Evolutionary conservation across 345 rosid genomes (phyloP).

Genomic region (Pugionium dolabratum): DNA sequence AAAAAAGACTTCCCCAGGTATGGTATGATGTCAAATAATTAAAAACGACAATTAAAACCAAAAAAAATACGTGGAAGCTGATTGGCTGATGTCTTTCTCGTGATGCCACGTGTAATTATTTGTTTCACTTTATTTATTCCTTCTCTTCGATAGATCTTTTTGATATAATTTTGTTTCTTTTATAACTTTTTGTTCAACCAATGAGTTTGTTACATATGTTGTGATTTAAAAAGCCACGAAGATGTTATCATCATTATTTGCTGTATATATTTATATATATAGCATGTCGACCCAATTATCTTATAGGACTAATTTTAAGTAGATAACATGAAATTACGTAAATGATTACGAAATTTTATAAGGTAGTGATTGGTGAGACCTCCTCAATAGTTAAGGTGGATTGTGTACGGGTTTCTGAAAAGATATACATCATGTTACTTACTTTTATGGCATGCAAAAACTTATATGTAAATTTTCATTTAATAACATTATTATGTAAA

Average conservation of each 20-base stretch:
- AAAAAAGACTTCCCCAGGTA: constrained; percentile 11
- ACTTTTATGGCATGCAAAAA: background rate
- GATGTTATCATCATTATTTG: constrained; percentile 42
- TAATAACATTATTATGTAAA: background rate
- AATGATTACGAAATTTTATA: background rate
- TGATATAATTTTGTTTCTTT: constrained; percentile 7
- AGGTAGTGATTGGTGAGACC: background rate
- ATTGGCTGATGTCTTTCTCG: constrained; percentile 31
- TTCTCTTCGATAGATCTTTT: constrained; percentile 36
- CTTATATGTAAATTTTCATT: background rate
- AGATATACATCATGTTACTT: background rate
- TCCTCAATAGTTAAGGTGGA: background rate
- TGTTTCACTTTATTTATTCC: constrained; percentile 36
- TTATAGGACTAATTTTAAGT: background rate
- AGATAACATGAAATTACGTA: background rate
- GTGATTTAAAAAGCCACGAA: constrained; percentile 38
- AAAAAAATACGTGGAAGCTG: constrained; percentile 28
- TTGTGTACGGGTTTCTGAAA: background rate
- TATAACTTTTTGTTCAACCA: constrained; percentile 25
- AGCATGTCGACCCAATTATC: constrained; percentile 11
- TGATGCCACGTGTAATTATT: constrained; percentile 26
- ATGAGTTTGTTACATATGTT: constrained; percentile 34
- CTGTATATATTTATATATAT: background rate
- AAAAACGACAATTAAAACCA: constrained; percentile 14
- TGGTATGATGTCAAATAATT: constrained; percentile 30